Percentiles rank a stretch among this genome's conserved stretches.
These are phyloP conservation scores for Atalantia buxifolia DNA, from an alignment of 345 rosid species.

Conservation along the genomic window DNA sequence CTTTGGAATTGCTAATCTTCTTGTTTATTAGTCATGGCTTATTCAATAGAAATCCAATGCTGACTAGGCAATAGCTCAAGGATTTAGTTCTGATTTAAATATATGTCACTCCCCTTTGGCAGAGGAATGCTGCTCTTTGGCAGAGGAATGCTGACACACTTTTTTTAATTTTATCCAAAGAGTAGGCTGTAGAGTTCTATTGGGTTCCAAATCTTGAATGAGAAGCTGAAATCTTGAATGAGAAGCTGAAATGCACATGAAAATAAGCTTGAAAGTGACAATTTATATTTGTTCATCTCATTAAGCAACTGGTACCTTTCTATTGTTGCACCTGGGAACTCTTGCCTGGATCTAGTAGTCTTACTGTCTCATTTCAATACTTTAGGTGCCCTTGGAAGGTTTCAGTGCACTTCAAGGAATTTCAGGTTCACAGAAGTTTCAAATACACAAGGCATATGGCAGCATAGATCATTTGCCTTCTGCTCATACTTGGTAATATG, in stretches of 20 bases:
- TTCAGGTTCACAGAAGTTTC: slow-evolving; percentile 92
- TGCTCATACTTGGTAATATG: slow-evolving; percentile 91
- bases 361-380: background rate
- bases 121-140: too few relatives aligned
- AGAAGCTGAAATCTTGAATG: background rate
- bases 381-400: slow-evolving; percentile 95
- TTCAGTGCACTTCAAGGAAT: slow-evolving; percentile 96
- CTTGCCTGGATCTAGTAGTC: background rate
- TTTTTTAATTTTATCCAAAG: background rate
- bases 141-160: background rate
- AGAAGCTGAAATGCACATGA: background rate
- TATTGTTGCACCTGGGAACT: background rate
- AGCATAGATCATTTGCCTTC: slow-evolving; percentile 90
- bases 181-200: background rate
- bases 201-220: background rate
- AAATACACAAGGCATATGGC: slow-evolving; percentile 98
- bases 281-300: background rate
- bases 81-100: background rate
- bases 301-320: background rate
- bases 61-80: background rate
- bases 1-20: background rate
- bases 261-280: background rate
- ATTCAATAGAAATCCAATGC: background rate
- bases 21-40: background rate
- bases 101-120: background rate